These are phyloP conservation scores for Leucaena leucocephala DNA, from an alignment of 306 rosid species.

Conservation along the genomic window DNA sequence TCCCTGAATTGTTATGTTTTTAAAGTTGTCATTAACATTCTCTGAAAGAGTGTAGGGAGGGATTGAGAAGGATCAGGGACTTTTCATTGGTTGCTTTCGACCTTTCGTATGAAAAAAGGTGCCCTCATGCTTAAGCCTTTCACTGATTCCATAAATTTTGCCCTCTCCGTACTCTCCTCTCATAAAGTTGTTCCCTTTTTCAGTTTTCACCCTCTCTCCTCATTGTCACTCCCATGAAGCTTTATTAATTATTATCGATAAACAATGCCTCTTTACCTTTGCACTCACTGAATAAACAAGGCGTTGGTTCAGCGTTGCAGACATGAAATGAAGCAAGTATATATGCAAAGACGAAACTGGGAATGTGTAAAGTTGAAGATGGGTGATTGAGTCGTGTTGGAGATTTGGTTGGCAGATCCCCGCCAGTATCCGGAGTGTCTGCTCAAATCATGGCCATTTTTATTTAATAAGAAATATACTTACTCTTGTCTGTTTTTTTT, in stretches of 20 bases:
- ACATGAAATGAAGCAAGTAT: not conserved
- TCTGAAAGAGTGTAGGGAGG: not conserved
- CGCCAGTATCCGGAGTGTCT: conserved; percentile 35
- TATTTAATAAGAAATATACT: conserved; percentile 21
- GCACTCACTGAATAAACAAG: not conserved
- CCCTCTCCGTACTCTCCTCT: not conserved
- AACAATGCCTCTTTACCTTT: not conserved
- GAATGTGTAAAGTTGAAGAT: not conserved
- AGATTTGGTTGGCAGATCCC: conserved; percentile 48
- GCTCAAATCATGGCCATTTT: conserved; percentile 40
- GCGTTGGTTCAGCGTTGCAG: not conserved
- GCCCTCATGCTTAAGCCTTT: not conserved
- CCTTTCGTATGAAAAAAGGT: not conserved
- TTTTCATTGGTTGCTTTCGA: not conserved
- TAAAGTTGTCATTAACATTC: not conserved
- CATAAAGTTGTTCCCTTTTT: not conserved
- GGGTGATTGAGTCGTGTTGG: conserved; percentile 35
- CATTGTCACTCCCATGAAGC: not conserved
- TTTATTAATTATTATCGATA: not conserved
- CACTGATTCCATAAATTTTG: not conserved
- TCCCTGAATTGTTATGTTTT: not conserved
- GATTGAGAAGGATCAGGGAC: not conserved
- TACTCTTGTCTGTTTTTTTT: not conserved
- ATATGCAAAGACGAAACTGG: not conserved
- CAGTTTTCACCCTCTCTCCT: not conserved